Base-by-base conservation (phyloP, 1,139 yeast species). In the Scheffersomyces segobiensis region DNA sequence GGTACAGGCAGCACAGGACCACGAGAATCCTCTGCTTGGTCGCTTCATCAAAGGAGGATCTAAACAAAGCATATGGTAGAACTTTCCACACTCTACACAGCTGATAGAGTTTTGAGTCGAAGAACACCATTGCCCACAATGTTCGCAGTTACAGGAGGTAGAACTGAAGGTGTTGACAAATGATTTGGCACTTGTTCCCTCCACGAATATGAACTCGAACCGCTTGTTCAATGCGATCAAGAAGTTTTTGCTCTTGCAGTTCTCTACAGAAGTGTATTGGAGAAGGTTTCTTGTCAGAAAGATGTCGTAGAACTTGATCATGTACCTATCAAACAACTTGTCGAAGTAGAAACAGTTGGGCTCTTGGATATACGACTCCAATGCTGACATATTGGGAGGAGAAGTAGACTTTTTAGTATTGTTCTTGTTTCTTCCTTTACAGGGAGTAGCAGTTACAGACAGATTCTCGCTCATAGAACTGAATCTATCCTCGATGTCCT, bases 1-100 rank as follows among this genome's bases (percentile, higher is more conserved):
- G 20, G 90, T 82, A 74, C 98, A 93, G 2, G 78, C 71, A 24
- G 92, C 95, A 78, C 98, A 93, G n/a, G 93, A 83, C 98, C 98
- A 93, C 6, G 93, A 91, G 69, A 92, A 90, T 1, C 97, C 97
- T 59, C 97, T 77, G 53, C 92, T 87, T 0, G 97, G 98, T 66
- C 91, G 91, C 64, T 85, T 84, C 56, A 84, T 71, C 52, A 92
- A 73, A 0, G 98, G 98, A 0, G 98, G 97, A 61, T 89, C 93
- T 53, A 93, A 83, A 71, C 98, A 93, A 53, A 85, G 78, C 87
- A 93, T 85, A 74, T 93, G 98, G 65, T 86, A 91, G 62, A 80
- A 80, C 46, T 83, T 80, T 17, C 79, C 77, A 72, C 98, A 93
- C 56, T 83, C 88, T n/a, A 90, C 90, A 75, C 98, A 93, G 61